These are phyloP conservation scores for Aureobasidium melanogenum DNA, from an alignment of 2,329 filamentous ascomycete species.

Conservation along the genomic window DNA sequence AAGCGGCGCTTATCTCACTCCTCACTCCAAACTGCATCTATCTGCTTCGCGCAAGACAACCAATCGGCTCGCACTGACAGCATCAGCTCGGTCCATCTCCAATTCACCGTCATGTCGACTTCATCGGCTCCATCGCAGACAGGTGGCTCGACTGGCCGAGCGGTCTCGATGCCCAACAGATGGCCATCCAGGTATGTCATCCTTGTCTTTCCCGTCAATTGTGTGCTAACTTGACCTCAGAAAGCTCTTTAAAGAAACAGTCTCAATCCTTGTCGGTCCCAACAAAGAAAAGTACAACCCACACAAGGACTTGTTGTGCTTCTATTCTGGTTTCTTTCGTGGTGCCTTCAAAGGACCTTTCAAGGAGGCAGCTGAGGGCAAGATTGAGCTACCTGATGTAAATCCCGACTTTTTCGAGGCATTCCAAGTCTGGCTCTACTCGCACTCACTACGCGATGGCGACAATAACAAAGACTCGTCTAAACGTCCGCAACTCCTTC, in stretches of 20 bases:
- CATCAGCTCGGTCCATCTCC: no score
- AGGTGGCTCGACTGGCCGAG: not conserved
- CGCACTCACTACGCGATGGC: not conserved
- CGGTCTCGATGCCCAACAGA: not conserved
- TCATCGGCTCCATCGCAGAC: not conserved
- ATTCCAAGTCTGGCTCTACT: constrained; percentile 15
- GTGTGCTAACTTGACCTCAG: no score
- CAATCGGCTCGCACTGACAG: not conserved
- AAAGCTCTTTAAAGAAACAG: not conserved
- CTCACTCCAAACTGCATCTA: not conserved
- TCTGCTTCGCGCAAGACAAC: not conserved
- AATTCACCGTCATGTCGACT: not conserved
- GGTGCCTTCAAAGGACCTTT: constrained; percentile 13
- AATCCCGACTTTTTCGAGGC: constrained; percentile 11
- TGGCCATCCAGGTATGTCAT: not conserved
- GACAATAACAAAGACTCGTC: no score
- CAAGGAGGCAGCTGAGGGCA: constrained; percentile 8
- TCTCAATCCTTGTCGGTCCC: not conserved
- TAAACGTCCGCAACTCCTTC: not conserved
- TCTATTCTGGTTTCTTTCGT: constrained; percentile 16
- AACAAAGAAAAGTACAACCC: not conserved
- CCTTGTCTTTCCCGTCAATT: no score
- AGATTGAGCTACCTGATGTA: constrained; percentile 12
- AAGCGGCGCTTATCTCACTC: not conserved
- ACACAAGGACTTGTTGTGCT: constrained; percentile 16